Evolutionary conservation across 192 early-diverging fungal genomes (phyloP).

Genomic region (Backusella luteola): DNA sequence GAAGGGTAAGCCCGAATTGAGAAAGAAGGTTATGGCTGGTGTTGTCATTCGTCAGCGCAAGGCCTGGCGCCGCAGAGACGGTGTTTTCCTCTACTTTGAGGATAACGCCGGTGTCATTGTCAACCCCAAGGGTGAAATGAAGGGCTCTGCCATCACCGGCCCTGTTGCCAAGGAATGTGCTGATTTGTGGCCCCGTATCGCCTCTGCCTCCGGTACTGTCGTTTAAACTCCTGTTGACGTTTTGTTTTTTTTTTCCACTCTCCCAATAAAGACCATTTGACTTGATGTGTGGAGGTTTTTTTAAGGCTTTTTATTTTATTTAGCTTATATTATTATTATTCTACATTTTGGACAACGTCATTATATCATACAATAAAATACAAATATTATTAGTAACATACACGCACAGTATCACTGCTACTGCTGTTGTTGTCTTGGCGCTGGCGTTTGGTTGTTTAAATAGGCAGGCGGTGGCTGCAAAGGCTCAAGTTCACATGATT

Average conservation of each 20-base stretch:
- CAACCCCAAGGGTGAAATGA: slow-evolving; percentile 64
- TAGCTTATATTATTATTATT: too few species aligned
- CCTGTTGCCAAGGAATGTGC: slow-evolving; percentile 99
- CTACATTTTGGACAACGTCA: too few species aligned
- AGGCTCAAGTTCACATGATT: not conserved
- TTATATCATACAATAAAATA: too few species aligned
- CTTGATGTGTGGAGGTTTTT: not conserved
- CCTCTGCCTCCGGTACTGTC: slow-evolving; percentile 83
- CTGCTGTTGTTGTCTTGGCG: not conserved
- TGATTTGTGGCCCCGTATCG: slow-evolving; percentile 99
- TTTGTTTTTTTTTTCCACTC: not conserved
- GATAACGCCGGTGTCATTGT: slow-evolving; percentile 99
- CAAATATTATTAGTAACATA: not conserved
- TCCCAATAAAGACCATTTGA: not conserved
- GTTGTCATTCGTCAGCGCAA: slow-evolving; percentile 99
- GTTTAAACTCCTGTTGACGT: slow-evolving; percentile 21
- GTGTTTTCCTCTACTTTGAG: slow-evolving; percentile 99
- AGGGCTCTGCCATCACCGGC: slow-evolving; percentile 98
- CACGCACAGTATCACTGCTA: not conserved
- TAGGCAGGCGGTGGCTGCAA: slow-evolving; percentile 8
- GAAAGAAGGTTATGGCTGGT: slow-evolving; percentile 99
- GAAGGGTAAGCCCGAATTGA: slow-evolving; percentile 99
- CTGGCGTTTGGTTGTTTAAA: not conserved
- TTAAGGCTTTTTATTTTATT: too few species aligned
- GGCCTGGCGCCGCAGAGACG: slow-evolving; percentile 98